Percentiles rank a stretch among this genome's conserved stretches.
Evolutionary conservation across 345 rosid species (phyloP).

Genomic region (Eutrema japonicum): DNA sequence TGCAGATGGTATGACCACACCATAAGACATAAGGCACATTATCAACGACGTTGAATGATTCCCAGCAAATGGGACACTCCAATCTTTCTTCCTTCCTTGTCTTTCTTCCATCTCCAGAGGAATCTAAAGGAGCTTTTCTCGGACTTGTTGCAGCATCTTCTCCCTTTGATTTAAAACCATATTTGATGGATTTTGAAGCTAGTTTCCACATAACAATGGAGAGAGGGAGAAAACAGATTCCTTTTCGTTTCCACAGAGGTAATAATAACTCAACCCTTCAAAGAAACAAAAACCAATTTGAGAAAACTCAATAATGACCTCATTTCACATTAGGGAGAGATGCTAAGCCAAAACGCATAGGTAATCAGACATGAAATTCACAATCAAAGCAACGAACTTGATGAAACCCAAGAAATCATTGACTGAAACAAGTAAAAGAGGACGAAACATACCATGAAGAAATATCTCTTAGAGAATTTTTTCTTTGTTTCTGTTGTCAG

Average conservation of each 20-base stretch:
- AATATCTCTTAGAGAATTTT: neutral
- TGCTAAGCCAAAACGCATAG: neutral
- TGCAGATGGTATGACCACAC: constrained; percentile 81
- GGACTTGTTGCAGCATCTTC: constrained; percentile 36
- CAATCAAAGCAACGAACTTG: constrained; percentile 12
- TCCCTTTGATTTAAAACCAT: constrained; percentile 38
- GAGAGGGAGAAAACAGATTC: neutral
- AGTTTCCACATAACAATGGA: constrained; percentile 48
- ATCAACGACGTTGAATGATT: constrained; percentile 69
- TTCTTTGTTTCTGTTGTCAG: neutral
- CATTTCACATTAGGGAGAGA: neutral
- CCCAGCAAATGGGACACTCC: constrained; percentile 81
- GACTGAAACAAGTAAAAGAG: neutral
- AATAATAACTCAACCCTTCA: constrained; percentile 4
- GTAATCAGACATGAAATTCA: constrained; percentile 14
- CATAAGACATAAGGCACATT: constrained; percentile 70
- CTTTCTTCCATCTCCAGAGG: constrained; percentile 47
- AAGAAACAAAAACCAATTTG: constrained; percentile 7
- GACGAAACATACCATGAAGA: constrained; percentile 29
- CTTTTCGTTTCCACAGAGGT: constrained; percentile 15
- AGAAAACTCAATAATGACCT: neutral
- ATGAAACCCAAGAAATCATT: neutral
- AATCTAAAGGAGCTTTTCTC: constrained; percentile 42
- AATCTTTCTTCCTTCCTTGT: constrained; percentile 51
- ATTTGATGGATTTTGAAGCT: constrained; percentile 42